phyloP scores from a whole-genome alignment of 2,329 filamentous ascomycete genomes.

The Grosmannia clavigera region DNA sequence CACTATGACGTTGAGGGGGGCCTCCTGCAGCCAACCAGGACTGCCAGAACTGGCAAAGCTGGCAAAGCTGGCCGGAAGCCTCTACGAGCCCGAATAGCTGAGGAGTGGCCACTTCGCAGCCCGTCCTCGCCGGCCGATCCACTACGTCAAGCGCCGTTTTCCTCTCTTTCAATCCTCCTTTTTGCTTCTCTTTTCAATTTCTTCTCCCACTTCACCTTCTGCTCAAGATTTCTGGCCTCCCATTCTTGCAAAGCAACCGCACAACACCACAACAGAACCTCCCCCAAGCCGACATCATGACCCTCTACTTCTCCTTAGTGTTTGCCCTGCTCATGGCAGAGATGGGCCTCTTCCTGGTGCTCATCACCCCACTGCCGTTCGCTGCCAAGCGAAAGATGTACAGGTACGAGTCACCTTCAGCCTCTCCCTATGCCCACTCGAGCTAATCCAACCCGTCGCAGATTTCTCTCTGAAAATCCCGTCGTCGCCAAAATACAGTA shows the following conservation, averaged over 20 bases:
- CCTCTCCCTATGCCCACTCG: not conserved
- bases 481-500: constrained; percentile 88
- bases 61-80: not conserved
- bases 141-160: not conserved
- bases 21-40: not conserved
- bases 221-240: too few relatives aligned
- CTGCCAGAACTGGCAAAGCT: not conserved
- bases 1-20: constrained; percentile 1
- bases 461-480: constrained; percentile 86
- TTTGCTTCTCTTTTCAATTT: not conserved
- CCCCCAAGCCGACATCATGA: constrained; percentile 29
- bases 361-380: constrained; percentile 83
- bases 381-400: constrained; percentile 76
- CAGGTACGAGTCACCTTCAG: constrained; percentile 31
- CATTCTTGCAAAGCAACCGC: too few relatives aligned
- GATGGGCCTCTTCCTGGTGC: constrained; percentile 69
- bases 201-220: not conserved
- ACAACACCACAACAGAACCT: not conserved
- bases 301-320: constrained; percentile 51
- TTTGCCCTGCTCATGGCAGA: constrained; percentile 72
- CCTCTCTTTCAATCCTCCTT: not conserved
- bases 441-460: constrained; percentile 19
- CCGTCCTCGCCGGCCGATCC: not conserved
- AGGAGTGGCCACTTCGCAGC: not conserved
- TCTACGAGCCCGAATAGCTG: not conserved